These are phyloP conservation scores for Lecanosticta acicola DNA, from an alignment of 2,329 filamentous ascomycete genomes.

Conservation along the genomic window DNA sequence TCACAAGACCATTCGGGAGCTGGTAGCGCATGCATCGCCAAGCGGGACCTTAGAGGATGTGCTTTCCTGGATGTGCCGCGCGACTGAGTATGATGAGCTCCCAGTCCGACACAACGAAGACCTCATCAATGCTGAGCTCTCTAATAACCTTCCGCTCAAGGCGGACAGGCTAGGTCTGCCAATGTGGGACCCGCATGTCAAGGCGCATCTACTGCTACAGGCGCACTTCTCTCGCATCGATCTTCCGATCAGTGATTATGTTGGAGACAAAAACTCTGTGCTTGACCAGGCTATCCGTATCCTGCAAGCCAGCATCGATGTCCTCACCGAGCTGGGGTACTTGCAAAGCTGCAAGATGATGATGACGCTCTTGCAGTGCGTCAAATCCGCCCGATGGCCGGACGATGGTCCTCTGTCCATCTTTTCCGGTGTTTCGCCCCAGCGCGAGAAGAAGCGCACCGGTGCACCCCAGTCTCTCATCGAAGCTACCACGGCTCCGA, in stretches of 20 bases:
- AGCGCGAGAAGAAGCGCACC: constrained; percentile 38
- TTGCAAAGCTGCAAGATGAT: constrained; percentile 72
- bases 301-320: constrained; percentile 89
- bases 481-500: constrained; percentile 35
- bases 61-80: constrained; percentile 85
- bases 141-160: constrained; percentile 69
- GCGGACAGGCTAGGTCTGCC: constrained; percentile 63
- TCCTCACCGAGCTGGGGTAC: constrained; percentile 83
- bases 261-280: constrained; percentile 83
- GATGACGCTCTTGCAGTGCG: constrained; percentile 79
- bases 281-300: constrained; percentile 96
- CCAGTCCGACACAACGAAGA: constrained; percentile 98
- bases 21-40: constrained; percentile 69
- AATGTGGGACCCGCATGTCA: constrained; percentile 98
- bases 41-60: constrained; percentile 74
- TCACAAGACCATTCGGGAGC: constrained; percentile 85
- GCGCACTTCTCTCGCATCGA: constrained; percentile 91
- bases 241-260: constrained; percentile 92
- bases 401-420: constrained; percentile 73
- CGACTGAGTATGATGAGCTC: constrained; percentile 94
- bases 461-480: constrained; percentile 34
- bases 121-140: constrained; percentile 87
- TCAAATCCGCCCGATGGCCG: constrained; percentile 91
- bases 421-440: constrained; percentile 62
- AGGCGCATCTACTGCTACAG: constrained; percentile 88